A percentile compares a stretch with the other conserved stretches of the same genome.
Conservation (phyloP, 176 grass and related monocot species). For the Panicum miliaceum region DNA sequence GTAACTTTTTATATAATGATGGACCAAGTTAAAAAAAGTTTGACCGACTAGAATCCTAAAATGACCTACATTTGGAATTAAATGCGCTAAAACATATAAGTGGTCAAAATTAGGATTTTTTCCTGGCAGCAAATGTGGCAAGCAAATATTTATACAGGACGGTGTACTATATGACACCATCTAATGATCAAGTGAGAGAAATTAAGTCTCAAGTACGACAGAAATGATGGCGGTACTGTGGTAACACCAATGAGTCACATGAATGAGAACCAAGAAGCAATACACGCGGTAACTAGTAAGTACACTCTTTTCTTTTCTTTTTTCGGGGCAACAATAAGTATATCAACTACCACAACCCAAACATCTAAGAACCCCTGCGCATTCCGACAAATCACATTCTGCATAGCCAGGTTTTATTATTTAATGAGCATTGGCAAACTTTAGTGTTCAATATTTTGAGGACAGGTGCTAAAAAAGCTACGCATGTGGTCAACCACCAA, state of each 20-base stretch:
- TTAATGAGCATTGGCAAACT: not conserved
- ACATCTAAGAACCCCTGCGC: not conserved
- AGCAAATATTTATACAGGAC: not conserved
- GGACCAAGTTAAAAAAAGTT: not conserved
- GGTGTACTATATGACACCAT: slow-evolving; percentile 3
- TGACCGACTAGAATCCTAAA: not conserved
- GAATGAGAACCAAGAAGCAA: slow-evolving; percentile 13
- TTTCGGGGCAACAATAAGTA: not conserved
- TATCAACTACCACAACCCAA: not conserved
- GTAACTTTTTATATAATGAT: not conserved
- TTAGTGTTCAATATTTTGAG: not conserved
- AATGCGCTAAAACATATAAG: not conserved
- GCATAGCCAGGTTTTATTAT: not conserved
- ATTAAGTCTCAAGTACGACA: not conserved
- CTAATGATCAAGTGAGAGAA: not conserved
- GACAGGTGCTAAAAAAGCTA: not conserved
- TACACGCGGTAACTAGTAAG: not conserved
- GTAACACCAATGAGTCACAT: not conserved
- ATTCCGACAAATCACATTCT: not conserved
- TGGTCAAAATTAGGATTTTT: not conserved
- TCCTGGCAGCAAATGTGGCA: not conserved
- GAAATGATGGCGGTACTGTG: not conserved
- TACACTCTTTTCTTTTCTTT: not conserved
- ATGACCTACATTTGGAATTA: not conserved
- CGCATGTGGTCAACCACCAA: no score